These are phyloP conservation scores for Dendrocalamus sinicus DNA, from an alignment of 176 grass and related monocot genomes.

Conservation along the genomic window DNA sequence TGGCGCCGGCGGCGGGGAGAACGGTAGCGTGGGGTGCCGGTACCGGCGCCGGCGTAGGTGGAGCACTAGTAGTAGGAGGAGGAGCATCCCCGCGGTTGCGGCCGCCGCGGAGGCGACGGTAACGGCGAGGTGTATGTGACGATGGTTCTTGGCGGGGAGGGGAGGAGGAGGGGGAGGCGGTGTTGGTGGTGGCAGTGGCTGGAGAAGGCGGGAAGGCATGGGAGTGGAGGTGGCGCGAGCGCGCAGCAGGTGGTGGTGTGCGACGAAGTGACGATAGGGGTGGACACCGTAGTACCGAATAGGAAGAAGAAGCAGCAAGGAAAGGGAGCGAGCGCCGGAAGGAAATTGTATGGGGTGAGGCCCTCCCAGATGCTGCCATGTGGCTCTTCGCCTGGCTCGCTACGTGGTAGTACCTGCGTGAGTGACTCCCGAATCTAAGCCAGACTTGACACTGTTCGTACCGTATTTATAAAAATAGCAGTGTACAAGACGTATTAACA, in stretches of 20 bases:
- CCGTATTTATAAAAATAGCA: no score
- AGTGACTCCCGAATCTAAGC: no score
- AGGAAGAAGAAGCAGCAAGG: background rate
- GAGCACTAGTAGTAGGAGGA: constrained; percentile 5
- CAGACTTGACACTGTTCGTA: no score
- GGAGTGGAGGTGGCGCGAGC: background rate
- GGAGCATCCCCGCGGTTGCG: background rate
- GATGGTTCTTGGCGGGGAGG: background rate
- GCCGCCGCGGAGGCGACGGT: background rate
- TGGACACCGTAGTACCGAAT: background rate
- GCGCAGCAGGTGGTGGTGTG: background rate
- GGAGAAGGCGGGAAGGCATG: constrained; percentile 45
- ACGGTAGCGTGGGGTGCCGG: constrained; percentile 2
- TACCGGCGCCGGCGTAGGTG: constrained; percentile 9
- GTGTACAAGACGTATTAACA: rapidly evolving
- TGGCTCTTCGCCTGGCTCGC: no score
- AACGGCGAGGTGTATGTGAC: background rate
- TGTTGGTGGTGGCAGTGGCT: background rate
- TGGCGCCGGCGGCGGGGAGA: constrained; percentile 12
- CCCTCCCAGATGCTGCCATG: no score
- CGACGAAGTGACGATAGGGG: background rate
- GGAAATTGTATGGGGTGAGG: no score
- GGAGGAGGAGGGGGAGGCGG: background rate
- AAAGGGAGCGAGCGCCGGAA: background rate
- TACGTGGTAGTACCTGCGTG: no score